These are phyloP conservation scores for Tranzscheliella williamsii DNA, from an alignment of 1,284 basidiomycete genomes.

Conservation along the genomic window DNA sequence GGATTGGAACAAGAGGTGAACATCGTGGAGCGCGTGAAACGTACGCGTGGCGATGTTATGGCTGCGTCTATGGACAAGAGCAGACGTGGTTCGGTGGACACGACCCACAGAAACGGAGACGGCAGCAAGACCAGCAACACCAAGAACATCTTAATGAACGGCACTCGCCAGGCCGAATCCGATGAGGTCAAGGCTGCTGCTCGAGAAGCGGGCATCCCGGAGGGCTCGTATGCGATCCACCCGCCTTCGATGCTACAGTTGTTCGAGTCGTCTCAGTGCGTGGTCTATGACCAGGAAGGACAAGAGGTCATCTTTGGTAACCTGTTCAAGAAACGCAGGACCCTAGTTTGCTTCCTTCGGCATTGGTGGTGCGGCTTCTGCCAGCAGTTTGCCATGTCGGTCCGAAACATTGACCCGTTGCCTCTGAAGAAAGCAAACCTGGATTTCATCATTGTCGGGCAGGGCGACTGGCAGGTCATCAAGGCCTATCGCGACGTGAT, in stretches of 20 bases:
- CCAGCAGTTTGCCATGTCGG: conserved; percentile 79
- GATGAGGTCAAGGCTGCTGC: conserved; percentile 35
- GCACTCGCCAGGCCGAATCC: conserved; percentile 25
- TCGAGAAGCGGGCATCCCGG: conserved; percentile 32
- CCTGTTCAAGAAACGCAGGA: conserved; percentile 70
- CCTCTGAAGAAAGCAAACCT: conserved; percentile 67
- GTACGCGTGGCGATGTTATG: conserved; percentile 1
- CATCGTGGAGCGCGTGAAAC: conserved; percentile 17
- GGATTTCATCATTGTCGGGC: conserved; percentile 74
- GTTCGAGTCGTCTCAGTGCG: conserved; percentile 68
- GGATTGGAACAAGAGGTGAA: conserved; percentile 30
- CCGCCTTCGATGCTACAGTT: conserved; percentile 62
- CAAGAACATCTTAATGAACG: conserved; percentile 10
- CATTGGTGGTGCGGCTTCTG: conserved; percentile 71
- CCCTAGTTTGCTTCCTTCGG: conserved; percentile 68
- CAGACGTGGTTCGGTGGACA: conserved; percentile 16
- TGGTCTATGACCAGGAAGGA: conserved; percentile 72
- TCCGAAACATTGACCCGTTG: conserved; percentile 67
- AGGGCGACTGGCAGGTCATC: conserved; percentile 75
- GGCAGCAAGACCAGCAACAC: conserved; percentile 1
- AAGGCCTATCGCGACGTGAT: conserved; percentile 70
- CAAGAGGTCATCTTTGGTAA: conserved; percentile 72
- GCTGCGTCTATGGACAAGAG: neutral
- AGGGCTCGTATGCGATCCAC: conserved; percentile 48
- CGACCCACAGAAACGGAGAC: conserved; percentile 10